phyloP scores from a whole-genome alignment of 73 alveolate species.

The Paramecium primaurelia region DNA sequence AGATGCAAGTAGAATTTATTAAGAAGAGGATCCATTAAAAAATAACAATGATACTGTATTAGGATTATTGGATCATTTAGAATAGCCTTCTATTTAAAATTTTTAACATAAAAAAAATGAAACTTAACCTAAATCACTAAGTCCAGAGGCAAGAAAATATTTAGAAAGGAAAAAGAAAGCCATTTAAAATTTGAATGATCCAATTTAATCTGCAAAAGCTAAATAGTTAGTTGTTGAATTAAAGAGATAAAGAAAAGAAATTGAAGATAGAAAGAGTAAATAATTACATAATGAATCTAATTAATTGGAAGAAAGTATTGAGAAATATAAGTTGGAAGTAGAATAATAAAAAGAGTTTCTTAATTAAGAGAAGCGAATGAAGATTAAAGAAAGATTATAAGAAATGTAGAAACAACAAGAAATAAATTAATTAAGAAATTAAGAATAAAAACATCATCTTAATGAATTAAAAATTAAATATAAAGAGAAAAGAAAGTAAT shows the following conservation, averaged over 20 bases:
- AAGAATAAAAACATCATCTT: not conserved
- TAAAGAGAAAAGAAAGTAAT: not conserved
- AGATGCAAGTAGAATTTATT: not conserved
- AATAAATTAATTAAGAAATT: not conserved
- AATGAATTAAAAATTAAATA: not conserved
- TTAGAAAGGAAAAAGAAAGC: conserved; percentile 7
- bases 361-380: not conserved
- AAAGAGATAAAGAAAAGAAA: not conserved
- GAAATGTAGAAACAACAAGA: not conserved
- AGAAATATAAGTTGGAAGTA: not conserved
- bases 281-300: not conserved
- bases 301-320: conserved; percentile 3
- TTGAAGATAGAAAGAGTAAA: not conserved
- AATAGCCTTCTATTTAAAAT: not conserved
- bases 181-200: not conserved
- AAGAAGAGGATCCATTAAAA: not conserved
- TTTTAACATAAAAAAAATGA: not conserved
- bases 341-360: not conserved
- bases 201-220: not conserved
- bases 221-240: not conserved
- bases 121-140: not conserved
- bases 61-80: conserved; percentile 2
- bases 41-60: conserved; percentile 29
- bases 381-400: not conserved
- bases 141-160: not conserved